phyloP scores from a whole-genome alignment of 2,329 filamentous ascomycete genomes.

The Trichophyton simii region DNA sequence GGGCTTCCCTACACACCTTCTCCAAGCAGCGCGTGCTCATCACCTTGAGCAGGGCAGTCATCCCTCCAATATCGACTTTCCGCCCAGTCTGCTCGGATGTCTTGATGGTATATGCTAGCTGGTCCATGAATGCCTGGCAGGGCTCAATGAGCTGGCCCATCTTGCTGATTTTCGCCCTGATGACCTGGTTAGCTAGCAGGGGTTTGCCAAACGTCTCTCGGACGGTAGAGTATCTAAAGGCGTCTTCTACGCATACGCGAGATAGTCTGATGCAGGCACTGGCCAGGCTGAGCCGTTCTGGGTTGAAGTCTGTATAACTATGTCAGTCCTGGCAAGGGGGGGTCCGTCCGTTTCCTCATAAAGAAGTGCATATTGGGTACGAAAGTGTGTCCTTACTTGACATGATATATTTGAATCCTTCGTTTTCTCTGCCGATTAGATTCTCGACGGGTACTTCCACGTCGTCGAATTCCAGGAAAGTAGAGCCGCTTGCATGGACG shows the following conservation, averaged over 20 bases:
- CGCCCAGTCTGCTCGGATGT: constrained; percentile 28
- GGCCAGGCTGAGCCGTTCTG: constrained; percentile 56
- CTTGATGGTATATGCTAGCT: constrained; percentile 45
- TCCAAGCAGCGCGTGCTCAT: constrained; percentile 42
- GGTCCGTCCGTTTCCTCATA: too few species aligned
- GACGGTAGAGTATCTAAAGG: constrained; percentile 51
- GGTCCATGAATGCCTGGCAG: constrained; percentile 50
- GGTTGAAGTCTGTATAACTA: constrained; percentile 51
- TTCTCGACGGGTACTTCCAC: constrained; percentile 58
- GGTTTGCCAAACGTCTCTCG: constrained; percentile 51
- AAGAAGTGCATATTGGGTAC: not conserved
- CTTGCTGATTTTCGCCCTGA: constrained; percentile 48
- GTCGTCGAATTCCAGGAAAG: constrained; percentile 59
- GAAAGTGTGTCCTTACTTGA: constrained; percentile 36
- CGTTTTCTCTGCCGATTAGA: constrained; percentile 55
- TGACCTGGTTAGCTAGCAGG: constrained; percentile 47
- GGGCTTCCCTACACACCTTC: constrained; percentile 42
- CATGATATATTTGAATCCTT: constrained; percentile 62
- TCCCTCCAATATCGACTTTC: constrained; percentile 37
- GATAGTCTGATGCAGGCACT: constrained; percentile 51
- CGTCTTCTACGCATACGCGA: constrained; percentile 46
- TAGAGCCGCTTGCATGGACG: constrained; percentile 51
- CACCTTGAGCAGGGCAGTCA: constrained; percentile 42
- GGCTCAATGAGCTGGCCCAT: constrained; percentile 49
- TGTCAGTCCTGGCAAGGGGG: not conserved